Evolutionary conservation across 805 yeast species (phyloP).

Genomic region (Wickerhamomyces pijperi): DNA sequence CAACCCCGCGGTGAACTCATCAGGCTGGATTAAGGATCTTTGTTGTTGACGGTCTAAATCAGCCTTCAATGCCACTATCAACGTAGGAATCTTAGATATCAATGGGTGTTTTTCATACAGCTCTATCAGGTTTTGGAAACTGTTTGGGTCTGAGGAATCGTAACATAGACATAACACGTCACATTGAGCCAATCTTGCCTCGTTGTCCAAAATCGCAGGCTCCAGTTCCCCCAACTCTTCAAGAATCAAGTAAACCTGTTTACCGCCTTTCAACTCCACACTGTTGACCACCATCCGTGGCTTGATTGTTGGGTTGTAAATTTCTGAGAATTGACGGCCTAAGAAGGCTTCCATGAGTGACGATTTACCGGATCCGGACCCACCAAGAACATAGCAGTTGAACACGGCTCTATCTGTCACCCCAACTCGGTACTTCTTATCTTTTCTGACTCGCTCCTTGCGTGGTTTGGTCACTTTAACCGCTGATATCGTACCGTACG

Average conservation of each 20-base stretch:
- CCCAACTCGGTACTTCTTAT: slow-evolving; percentile 54
- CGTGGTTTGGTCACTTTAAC: slow-evolving; percentile 77
- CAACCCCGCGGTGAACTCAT: slow-evolving; percentile 61
- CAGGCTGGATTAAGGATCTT: slow-evolving; percentile 77
- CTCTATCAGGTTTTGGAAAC: slow-evolving; percentile 73
- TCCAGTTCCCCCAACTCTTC: slow-evolving; percentile 88
- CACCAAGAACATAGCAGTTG: slow-evolving; percentile 82
- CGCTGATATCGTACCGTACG: slow-evolving; percentile 30
- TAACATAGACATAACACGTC: slow-evolving; percentile 86
- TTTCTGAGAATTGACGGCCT: slow-evolving; percentile 57
- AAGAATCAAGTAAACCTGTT: slow-evolving; percentile 82
- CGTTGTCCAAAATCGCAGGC: slow-evolving; percentile 69
- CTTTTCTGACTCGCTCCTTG: slow-evolving; percentile 51
- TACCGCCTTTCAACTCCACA: slow-evolving; percentile 88
- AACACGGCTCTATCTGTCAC: slow-evolving; percentile 83
- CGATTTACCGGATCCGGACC: slow-evolving; percentile 78
- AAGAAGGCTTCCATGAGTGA: slow-evolving; percentile 76
- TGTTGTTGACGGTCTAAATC: slow-evolving; percentile 95
- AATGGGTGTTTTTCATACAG: slow-evolving; percentile 48
- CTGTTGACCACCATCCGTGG: slow-evolving; percentile 83
- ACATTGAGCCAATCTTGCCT: slow-evolving; percentile 61
- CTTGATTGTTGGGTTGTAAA: slow-evolving; percentile 71
- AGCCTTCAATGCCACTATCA: slow-evolving; percentile 88
- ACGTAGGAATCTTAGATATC: slow-evolving; percentile 61
- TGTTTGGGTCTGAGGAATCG: slow-evolving; percentile 94